These are phyloP conservation scores for Handroanthus guayacan DNA, from an alignment of 257 asterid genomes.

Conservation along the genomic window DNA sequence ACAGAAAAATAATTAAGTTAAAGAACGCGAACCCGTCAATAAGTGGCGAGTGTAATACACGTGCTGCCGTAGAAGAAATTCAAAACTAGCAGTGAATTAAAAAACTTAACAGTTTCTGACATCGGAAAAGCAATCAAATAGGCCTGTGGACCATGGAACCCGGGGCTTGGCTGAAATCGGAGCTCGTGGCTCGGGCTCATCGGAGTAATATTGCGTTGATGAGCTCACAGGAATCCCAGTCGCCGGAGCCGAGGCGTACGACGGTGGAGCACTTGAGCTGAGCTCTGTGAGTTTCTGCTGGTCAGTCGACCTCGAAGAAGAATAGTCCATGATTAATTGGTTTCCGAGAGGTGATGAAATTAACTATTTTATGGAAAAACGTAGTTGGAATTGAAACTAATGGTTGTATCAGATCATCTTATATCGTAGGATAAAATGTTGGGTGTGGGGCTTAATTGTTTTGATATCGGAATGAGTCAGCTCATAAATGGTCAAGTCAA, in stretches of 20 bases:
- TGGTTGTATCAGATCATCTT: too few species aligned
- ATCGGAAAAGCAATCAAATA: constrained; percentile 77
- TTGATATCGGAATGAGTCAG: too few species aligned
- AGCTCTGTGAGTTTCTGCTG: constrained; percentile 43
- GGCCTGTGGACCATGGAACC: constrained; percentile 83
- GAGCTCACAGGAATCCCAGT: constrained; percentile 54
- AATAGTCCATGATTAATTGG: not conserved
- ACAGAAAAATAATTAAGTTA: not conserved
- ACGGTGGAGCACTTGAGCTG: constrained; percentile 25
- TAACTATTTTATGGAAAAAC: too few species aligned
- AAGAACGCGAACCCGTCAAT: not conserved
- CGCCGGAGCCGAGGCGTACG: constrained; percentile 31
- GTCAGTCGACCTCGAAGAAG: not conserved
- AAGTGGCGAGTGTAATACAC: constrained; percentile 32
- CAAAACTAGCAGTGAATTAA: too few species aligned
- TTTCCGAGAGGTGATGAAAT: too few species aligned
- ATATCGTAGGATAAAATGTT: too few species aligned
- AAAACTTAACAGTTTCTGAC: constrained; percentile 61
- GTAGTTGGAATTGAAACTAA: too few species aligned
- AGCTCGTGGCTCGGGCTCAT: constrained; percentile 26
- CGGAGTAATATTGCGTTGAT: constrained; percentile 35
- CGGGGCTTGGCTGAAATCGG: constrained; percentile 43
- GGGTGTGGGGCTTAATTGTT: too few species aligned
- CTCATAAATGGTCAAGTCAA: too few species aligned
- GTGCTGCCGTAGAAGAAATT: constrained; percentile 14